A percentile compares a stretch with the other conserved stretches of the same genome.
Evolutionary conservation across 2,329 filamentous ascomycete species (phyloP).

Genomic region (Phyllachora maydis): DNA sequence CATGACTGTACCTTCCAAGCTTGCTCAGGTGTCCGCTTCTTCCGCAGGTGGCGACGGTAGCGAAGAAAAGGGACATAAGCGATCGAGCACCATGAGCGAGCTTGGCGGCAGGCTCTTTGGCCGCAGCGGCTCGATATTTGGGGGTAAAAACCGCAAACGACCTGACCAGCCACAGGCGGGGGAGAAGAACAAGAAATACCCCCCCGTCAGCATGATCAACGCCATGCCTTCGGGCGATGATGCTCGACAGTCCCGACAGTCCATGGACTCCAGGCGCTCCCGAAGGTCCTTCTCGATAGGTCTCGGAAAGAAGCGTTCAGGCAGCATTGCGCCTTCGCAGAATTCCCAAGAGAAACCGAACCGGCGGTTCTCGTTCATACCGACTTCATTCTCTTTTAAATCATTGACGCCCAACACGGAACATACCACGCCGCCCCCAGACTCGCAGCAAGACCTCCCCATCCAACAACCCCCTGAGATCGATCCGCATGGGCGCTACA

Average conservation of each 20-base stretch:
- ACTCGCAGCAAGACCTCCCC: conserved; percentile 30
- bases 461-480: conserved; percentile 24
- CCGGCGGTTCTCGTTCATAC: conserved; percentile 52
- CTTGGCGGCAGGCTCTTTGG: conserved; percentile 73
- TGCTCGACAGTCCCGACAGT: conserved; percentile 37
- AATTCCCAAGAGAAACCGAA: conserved; percentile 32
- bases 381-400: conserved; percentile 41
- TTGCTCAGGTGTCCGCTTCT: conserved; percentile 36
- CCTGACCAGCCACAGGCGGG: conserved; percentile 18
- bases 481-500: conserved; percentile 16
- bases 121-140: conserved; percentile 63
- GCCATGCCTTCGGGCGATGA: conserved; percentile 38
- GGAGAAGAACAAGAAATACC: conserved; percentile 55
- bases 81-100: conserved; percentile 58
- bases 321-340: conserved; percentile 39
- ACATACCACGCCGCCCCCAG: conserved; percentile 21
- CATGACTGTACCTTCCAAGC: conserved; percentile 36
- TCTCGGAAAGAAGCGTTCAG: conserved; percentile 49
- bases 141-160: conserved; percentile 34
- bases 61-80: conserved; percentile 37
- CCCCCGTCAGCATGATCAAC: conserved; percentile 78
- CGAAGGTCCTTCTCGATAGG: conserved; percentile 52
- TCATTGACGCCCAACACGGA: conserved; percentile 40
- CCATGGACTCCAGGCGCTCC: conserved; percentile 46
- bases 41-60: conserved; percentile 27